Evolutionary conservation across 140 eudicot genomes (phyloP).

Genomic region (Cichorium intybus): DNA sequence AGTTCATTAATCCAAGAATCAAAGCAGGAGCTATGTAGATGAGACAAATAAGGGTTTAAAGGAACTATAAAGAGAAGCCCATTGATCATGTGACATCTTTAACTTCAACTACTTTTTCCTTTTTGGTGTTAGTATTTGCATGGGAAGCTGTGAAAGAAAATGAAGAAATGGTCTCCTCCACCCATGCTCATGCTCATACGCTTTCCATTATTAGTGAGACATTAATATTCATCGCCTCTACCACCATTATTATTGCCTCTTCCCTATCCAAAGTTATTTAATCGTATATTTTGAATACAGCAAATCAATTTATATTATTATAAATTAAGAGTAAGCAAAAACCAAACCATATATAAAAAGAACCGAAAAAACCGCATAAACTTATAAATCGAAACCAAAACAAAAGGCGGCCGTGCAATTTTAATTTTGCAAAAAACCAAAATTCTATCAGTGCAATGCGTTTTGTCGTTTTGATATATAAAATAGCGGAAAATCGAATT

Average conservation of each 20-base stretch:
- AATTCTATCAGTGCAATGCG: too few relatives aligned
- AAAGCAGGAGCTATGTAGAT: slow-evolving; percentile 10
- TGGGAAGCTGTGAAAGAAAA: slow-evolving; percentile 25
- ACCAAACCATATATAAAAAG: too few relatives aligned
- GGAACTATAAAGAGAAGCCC: slow-evolving; percentile 17
- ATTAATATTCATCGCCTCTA: slow-evolving; percentile 10
- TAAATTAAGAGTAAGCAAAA: too few relatives aligned
- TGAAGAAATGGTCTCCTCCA: slow-evolving; percentile 17
- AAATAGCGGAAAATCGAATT: too few relatives aligned
- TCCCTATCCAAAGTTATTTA: neutral
- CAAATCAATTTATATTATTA: too few relatives aligned
- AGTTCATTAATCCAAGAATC: too few relatives aligned
- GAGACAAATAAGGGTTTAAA: slow-evolving; percentile 18
- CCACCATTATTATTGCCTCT: slow-evolving; percentile 10
- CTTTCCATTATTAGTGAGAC: slow-evolving; percentile 16
- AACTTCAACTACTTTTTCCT: slow-evolving; percentile 16
- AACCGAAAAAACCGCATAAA: too few relatives aligned
- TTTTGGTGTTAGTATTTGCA: slow-evolving; percentile 14
- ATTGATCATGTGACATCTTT: slow-evolving; percentile 27
- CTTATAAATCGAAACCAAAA: too few relatives aligned
- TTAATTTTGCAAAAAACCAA: too few relatives aligned
- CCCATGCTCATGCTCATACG: slow-evolving; percentile 19
- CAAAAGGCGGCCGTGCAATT: too few relatives aligned
- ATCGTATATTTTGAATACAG: too few relatives aligned
- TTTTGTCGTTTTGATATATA: too few relatives aligned